phyloP scores from a whole-genome alignment of 2,329 filamentous ascomycete species.

The Penicillium aurantiogriseum region DNA sequence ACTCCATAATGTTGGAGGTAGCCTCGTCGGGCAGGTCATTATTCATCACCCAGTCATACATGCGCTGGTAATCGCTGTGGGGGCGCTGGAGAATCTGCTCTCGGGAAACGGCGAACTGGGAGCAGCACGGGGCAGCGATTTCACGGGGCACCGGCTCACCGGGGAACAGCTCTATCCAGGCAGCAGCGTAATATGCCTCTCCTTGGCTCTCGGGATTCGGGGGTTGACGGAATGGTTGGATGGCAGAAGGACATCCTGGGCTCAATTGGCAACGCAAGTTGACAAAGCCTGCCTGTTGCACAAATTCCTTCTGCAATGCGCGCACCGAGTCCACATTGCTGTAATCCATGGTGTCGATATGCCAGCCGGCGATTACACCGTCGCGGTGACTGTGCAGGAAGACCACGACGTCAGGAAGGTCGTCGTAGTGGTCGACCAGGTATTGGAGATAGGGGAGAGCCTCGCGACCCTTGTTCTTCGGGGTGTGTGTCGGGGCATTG shows the following conservation, averaged over 20 bases:
- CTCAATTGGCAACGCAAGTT: slow-evolving; percentile 55
- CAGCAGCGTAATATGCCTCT: slow-evolving; percentile 33
- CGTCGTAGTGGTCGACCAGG: slow-evolving; percentile 47
- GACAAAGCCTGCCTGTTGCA: slow-evolving; percentile 55
- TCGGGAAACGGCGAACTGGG: slow-evolving; percentile 61
- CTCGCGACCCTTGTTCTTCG: slow-evolving; percentile 47
- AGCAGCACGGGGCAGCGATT: slow-evolving; percentile 59
- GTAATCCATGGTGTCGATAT: slow-evolving; percentile 57
- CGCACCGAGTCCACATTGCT: slow-evolving; percentile 54
- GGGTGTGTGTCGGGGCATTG: slow-evolving; percentile 31
- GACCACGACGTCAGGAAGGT: slow-evolving; percentile 52
- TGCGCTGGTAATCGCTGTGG: slow-evolving; percentile 53
- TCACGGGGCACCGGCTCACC: slow-evolving; percentile 43
- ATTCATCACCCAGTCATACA: slow-evolving; percentile 57
- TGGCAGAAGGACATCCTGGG: slow-evolving; percentile 35
- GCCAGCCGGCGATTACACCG: slow-evolving; percentile 48
- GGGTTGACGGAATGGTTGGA: slow-evolving; percentile 25
- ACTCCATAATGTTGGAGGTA: slow-evolving; percentile 61
- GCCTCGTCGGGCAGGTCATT: slow-evolving; percentile 54
- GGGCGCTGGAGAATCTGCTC: slow-evolving; percentile 51
- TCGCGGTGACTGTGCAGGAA: slow-evolving; percentile 59
- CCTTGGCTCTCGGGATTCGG: slow-evolving; percentile 24
- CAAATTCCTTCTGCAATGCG: slow-evolving; percentile 49
- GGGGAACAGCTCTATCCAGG: slow-evolving; percentile 25
- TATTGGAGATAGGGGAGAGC: slow-evolving; percentile 48